Evolutionary conservation across 2,329 filamentous ascomycete genomes (phyloP).

Genomic region (Stagonosporopsis vannaccii): DNA sequence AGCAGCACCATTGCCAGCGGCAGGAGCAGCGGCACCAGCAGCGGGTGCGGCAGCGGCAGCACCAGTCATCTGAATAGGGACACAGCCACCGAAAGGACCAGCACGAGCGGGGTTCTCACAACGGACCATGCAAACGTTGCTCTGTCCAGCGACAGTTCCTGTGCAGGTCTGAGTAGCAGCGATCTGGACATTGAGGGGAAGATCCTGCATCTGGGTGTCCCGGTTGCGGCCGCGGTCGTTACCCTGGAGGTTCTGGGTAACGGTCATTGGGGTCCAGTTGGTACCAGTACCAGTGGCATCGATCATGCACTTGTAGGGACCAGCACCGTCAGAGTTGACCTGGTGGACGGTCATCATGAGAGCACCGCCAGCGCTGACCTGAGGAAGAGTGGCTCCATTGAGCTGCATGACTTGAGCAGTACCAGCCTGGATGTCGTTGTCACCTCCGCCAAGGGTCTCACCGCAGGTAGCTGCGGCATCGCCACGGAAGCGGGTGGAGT

Average conservation of each 20-base stretch:
- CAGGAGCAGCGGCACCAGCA: slow-evolving; percentile 11
- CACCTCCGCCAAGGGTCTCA: slow-evolving; percentile 64
- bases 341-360: slow-evolving; percentile 71
- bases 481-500: slow-evolving; percentile 68
- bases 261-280: slow-evolving; percentile 62
- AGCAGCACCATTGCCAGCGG: slow-evolving; percentile 6
- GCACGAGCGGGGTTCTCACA: slow-evolving; percentile 68
- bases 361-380: slow-evolving; percentile 64
- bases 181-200: slow-evolving; percentile 66
- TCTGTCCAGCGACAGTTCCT: slow-evolving; percentile 65
- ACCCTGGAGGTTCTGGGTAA: slow-evolving; percentile 63
- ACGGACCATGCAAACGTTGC: slow-evolving; percentile 68
- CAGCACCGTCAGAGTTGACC: slow-evolving; percentile 71
- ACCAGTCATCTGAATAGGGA: slow-evolving; percentile 61
- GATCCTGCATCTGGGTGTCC: slow-evolving; percentile 37
- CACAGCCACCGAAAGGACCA: slow-evolving; percentile 69
- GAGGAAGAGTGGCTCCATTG: slow-evolving; percentile 65
- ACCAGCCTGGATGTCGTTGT: slow-evolving; percentile 64
- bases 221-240: slow-evolving; percentile 56
- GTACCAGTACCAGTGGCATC: slow-evolving; percentile 66
- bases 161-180: slow-evolving; percentile 64
- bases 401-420: slow-evolving; percentile 65
- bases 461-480: slow-evolving; percentile 61
- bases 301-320: slow-evolving; percentile 71
- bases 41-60: slow-evolving; percentile 27